A percentile compares a stretch with the other conserved stretches of the same genome.
Evolutionary conservation across 2,329 filamentous ascomycete species (phyloP).

Genomic region (Sarocladium oryzae): DNA sequence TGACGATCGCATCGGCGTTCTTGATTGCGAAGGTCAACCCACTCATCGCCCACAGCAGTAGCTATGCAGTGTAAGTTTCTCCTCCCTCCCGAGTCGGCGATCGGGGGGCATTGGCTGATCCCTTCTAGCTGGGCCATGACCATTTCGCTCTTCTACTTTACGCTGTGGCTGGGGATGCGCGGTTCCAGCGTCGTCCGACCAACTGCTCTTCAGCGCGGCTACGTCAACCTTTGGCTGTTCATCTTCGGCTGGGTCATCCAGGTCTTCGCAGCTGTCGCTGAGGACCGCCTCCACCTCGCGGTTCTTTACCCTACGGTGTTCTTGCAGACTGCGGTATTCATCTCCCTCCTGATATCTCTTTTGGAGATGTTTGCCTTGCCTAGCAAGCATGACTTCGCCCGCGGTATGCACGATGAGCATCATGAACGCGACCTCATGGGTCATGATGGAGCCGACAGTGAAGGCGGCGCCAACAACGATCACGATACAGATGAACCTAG

Average conservation of each 20-base stretch:
- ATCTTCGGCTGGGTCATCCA: conserved; percentile 65
- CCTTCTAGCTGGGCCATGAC: conserved; percentile 68
- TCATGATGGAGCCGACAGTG: conserved; percentile 2
- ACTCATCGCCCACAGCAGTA: conserved; percentile 82
- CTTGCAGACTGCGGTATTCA: conserved; percentile 67
- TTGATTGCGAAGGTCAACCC: conserved; percentile 75
- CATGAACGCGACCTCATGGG: conserved; percentile 29
- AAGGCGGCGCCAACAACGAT: conserved; percentile 11
- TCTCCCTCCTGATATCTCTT: conserved; percentile 69
- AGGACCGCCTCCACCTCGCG: conserved; percentile 65
- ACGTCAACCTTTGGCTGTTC: conserved; percentile 80
- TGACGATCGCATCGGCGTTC: conserved; percentile 67
- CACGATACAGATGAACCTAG: conserved; percentile 13
- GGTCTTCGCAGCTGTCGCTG: conserved; percentile 66
- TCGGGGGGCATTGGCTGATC: conserved; percentile 14
- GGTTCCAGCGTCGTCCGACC: conserved; percentile 75
- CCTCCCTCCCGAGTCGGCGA: not conserved
- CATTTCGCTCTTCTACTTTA: conserved; percentile 69
- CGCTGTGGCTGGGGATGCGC: conserved; percentile 76
- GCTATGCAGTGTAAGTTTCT: conserved; percentile 60
- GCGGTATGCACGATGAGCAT: conserved; percentile 45
- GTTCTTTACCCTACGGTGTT: conserved; percentile 78
- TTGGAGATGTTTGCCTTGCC: conserved; percentile 74
- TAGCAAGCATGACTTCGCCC: conserved; percentile 62
- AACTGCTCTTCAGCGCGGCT: conserved; percentile 77